Percentiles rank a stretch among this genome's conserved stretches.
phyloP scores from a whole-genome alignment of 257 asterid species.

The Apocynum venetum region DNA sequence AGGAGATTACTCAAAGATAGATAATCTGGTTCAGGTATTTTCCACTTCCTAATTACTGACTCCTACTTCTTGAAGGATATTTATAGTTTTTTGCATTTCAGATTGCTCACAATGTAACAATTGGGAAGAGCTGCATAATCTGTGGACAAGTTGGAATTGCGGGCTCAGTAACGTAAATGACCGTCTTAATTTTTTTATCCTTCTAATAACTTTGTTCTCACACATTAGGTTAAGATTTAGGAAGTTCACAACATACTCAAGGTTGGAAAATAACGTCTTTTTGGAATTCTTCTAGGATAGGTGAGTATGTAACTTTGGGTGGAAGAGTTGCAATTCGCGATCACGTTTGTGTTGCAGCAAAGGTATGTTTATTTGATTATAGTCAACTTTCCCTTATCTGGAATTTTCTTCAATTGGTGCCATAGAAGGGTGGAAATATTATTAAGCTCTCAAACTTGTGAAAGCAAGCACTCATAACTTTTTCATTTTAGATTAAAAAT shows the following conservation, averaged over 20 bases:
- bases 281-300: conserved; percentile 45
- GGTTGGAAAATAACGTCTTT: not conserved
- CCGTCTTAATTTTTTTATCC: not conserved
- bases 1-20: conserved; percentile 88
- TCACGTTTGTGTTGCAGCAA: conserved; percentile 68
- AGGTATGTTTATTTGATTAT: conserved; percentile 41
- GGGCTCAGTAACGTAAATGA: conserved; percentile 74
- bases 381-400: not conserved
- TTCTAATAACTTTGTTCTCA: not conserved
- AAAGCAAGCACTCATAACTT: not conserved
- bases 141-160: conserved; percentile 97
- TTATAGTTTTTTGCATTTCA: conserved; percentile 32
- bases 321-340: conserved; percentile 78
- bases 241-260: not conserved
- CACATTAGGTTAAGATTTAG: not conserved
- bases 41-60: conserved; percentile 10
- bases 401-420: not conserved
- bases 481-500: not conserved
- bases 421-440: not conserved
- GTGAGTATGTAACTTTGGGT: conserved; percentile 74
- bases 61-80: conserved; percentile 6
- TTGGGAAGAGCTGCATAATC: conserved; percentile 67
- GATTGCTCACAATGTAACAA: conserved; percentile 87
- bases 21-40: conserved; percentile 87
- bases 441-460: not conserved